These are phyloP conservation scores for Ogataea wickerhamii DNA, from an alignment of 805 yeast genomes.

Conservation along the genomic window DNA sequence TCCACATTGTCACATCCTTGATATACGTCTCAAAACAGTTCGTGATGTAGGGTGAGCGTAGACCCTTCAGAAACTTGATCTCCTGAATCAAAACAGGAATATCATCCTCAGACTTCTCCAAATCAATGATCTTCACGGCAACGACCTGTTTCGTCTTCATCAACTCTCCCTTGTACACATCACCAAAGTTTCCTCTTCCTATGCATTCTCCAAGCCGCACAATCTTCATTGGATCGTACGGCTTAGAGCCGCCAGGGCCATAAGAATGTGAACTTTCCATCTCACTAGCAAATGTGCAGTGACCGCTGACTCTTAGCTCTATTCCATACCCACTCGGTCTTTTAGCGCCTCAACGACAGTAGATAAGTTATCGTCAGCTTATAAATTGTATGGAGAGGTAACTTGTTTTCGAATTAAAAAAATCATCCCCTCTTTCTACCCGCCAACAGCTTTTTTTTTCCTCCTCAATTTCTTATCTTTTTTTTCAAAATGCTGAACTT, in stretches of 20 bases:
- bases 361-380: too few relatives aligned
- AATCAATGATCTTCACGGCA: constrained; percentile 83
- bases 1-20: constrained; percentile 70
- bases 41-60: constrained; percentile 67
- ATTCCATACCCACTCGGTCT: background rate
- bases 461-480: constrained; percentile 14
- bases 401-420: background rate
- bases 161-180: constrained; percentile 62
- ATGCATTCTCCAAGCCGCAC: constrained; percentile 50
- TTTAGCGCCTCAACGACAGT: too few relatives aligned
- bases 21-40: constrained; percentile 61
- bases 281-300: background rate
- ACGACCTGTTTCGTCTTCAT: constrained; percentile 41
- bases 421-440: background rate
- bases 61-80: constrained; percentile 65
- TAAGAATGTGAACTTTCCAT: background rate
- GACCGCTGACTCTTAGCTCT: background rate
- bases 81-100: constrained; percentile 70
- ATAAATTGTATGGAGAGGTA: too few relatives aligned
- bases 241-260: constrained; percentile 1
- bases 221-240: constrained; percentile 17
- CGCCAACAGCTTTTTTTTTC: background rate
- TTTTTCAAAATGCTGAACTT: constrained; percentile 27
- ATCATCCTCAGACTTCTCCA: constrained; percentile 78
- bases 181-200: constrained; percentile 86